phyloP scores from a whole-genome alignment of 2,329 filamentous ascomycete species.

The Hypoxylon sp. region DNA sequence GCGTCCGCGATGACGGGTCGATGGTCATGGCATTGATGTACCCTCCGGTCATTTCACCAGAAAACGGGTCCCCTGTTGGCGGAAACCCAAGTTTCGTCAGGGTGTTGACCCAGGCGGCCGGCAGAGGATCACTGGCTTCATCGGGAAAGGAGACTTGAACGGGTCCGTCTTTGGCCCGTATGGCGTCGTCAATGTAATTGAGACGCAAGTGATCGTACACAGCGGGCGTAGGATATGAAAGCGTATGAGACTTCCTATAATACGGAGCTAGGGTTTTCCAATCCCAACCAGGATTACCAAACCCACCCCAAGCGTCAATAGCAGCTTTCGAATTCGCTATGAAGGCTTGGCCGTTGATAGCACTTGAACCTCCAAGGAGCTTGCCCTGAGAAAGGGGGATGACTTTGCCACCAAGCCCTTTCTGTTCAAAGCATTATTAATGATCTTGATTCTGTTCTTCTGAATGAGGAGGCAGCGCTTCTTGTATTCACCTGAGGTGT shows the following conservation, averaged over 20 bases:
- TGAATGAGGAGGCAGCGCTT: neutral
- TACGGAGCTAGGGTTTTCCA: conserved; percentile 4
- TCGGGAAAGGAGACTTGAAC: neutral
- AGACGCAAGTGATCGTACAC: neutral
- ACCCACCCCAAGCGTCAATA: conserved; percentile 5
- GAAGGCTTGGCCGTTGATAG: conserved; percentile 2
- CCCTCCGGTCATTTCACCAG: neutral
- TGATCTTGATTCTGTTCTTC: neutral
- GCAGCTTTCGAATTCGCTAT: conserved; percentile 11
- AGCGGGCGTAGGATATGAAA: neutral
- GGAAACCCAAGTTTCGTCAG: neutral
- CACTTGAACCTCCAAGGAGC: conserved; percentile 3
- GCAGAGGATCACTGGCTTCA: neutral
- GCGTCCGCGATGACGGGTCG: neutral
- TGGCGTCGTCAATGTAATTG: neutral
- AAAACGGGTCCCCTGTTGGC: neutral
- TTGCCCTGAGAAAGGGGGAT: conserved; percentile 7
- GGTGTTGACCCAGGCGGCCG: neutral
- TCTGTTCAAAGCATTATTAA: conserved; percentile 1
- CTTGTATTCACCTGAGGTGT: conserved; percentile 3
- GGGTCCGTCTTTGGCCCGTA: neutral
- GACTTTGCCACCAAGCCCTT: conserved; percentile 11
- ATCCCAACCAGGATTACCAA: conserved; percentile 9
- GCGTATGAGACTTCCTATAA: conserved; percentile 1
- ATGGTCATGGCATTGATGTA: neutral